phyloP scores from a whole-genome alignment of 2,329 filamentous ascomycete species.

The Verticillium isaacii region DNA sequence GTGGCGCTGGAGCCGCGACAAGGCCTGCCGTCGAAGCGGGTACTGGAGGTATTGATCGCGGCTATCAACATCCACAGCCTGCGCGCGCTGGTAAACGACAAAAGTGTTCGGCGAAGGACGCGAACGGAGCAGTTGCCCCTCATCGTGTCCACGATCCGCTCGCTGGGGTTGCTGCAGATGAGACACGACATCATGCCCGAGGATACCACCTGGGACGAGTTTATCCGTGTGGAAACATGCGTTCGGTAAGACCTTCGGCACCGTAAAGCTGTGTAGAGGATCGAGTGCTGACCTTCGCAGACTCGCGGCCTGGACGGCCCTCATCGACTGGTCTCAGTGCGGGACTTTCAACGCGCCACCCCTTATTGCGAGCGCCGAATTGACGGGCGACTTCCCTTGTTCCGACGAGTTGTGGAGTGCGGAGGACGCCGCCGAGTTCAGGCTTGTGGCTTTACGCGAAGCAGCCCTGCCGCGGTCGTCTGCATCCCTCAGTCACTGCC shows the following conservation, averaged over 20 bases:
- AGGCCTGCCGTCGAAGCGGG: slow-evolving; percentile 3
- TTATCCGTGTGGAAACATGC: slow-evolving; percentile 13
- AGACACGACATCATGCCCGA: slow-evolving; percentile 5
- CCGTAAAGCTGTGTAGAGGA: too few relatives aligned
- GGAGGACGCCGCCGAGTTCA: slow-evolving; percentile 12
- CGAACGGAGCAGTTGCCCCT: slow-evolving; percentile 11
- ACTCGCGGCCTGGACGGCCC: slow-evolving; percentile 16
- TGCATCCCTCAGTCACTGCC: slow-evolving; percentile 10
- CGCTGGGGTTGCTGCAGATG: slow-evolving; percentile 9
- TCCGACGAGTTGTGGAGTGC: slow-evolving; percentile 19
- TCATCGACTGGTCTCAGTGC: slow-evolving; percentile 21
- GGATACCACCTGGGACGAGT: slow-evolving; percentile 10
- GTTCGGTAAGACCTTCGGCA: slow-evolving; percentile 11
- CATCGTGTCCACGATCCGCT: slow-evolving; percentile 14
- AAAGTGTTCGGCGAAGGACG: background rate
- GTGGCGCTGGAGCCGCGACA: slow-evolving; percentile 3
- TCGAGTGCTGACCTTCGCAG: slow-evolving; percentile 5
- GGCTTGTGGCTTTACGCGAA: background rate
- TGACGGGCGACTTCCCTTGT: slow-evolving; percentile 19
- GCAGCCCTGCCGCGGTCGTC: background rate
- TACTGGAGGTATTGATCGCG: slow-evolving; percentile 18
- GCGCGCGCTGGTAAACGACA: background rate
- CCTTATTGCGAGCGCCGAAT: slow-evolving; percentile 15
- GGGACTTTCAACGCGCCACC: slow-evolving; percentile 19
- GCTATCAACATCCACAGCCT: slow-evolving; percentile 16